Evolutionary conservation across 2,329 filamentous ascomycete genomes (phyloP).

Genomic region (Penicillium capsulatum): DNA sequence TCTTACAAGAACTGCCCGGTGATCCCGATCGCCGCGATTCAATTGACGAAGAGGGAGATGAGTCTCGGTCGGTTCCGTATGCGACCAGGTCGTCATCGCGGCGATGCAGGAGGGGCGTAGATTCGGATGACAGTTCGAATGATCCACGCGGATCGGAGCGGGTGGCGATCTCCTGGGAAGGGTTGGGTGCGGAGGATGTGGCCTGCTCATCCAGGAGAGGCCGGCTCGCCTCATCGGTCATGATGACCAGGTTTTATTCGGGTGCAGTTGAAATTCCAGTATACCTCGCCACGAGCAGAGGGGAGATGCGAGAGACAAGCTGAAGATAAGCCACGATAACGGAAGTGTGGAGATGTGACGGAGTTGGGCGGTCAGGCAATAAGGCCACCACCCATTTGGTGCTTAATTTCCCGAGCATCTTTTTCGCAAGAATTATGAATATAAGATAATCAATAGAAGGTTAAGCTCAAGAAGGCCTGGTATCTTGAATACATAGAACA

Average conservation of each 20-base stretch:
- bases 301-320: slow-evolving; percentile 2
- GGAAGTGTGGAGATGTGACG: slow-evolving; percentile 17
- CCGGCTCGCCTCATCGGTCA: slow-evolving; percentile 34
- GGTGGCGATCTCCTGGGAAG: slow-evolving; percentile 14
- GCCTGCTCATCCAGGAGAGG: slow-evolving; percentile 29
- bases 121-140: slow-evolving; percentile 40
- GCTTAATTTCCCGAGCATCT: too few species aligned
- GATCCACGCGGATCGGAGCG: slow-evolving; percentile 19
- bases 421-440: too few species aligned
- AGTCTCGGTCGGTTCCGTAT: slow-evolving; percentile 29
- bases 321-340: slow-evolving; percentile 24
- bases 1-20: slow-evolving; percentile 15
- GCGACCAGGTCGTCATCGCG: slow-evolving; percentile 30
- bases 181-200: slow-evolving; percentile 19
- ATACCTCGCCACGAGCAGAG: background rate
- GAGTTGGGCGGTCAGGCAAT: background rate
- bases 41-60: slow-evolving; percentile 19
- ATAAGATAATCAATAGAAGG: too few species aligned
- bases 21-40: slow-evolving; percentile 17
- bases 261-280: background rate
- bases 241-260: slow-evolving; percentile 16
- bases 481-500: too few species aligned
- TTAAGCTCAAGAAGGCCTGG: too few species aligned
- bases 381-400: too few species aligned
- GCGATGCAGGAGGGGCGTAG: slow-evolving; percentile 40